A percentile compares a stretch with the other conserved stretches of the same genome.
These are phyloP conservation scores for Russula abietina DNA, from an alignment of 768 basidiomycete genomes.

Conservation along the genomic window DNA sequence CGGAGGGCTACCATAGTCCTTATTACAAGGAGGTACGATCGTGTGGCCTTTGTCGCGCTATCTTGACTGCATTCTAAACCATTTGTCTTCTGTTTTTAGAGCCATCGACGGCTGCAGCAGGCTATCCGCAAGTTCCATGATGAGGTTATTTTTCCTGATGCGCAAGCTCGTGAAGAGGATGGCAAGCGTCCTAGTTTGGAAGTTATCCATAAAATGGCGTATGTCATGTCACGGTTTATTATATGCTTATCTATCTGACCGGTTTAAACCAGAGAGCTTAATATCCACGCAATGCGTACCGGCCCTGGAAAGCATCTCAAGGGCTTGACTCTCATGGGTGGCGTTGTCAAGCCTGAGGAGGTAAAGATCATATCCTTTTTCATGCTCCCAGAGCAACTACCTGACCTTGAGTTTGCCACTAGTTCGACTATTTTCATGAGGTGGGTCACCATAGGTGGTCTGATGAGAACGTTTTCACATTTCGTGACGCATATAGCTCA, in stretches of 20 bases:
- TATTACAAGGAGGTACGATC: slow-evolving; percentile 64
- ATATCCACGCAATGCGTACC: slow-evolving; percentile 85
- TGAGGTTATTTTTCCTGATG: slow-evolving; percentile 50
- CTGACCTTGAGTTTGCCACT: slow-evolving; percentile 14
- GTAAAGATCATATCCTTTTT: slow-evolving; percentile 35
- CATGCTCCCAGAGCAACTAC: background rate
- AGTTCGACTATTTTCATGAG: slow-evolving; percentile 87
- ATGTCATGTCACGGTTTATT: slow-evolving; percentile 22
- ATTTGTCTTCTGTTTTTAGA: slow-evolving; percentile 34
- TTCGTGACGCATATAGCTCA: slow-evolving; percentile 33
- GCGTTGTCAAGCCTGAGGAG: slow-evolving; percentile 70
- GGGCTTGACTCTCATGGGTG: slow-evolving; percentile 69
- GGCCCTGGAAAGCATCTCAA: slow-evolving; percentile 87
- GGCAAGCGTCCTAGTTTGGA: slow-evolving; percentile 80
- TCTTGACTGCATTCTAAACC: background rate
- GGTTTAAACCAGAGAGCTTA: slow-evolving; percentile 43
- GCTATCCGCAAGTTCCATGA: slow-evolving; percentile 63
- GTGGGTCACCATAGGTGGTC: slow-evolving; percentile 29
- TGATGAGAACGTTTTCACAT: slow-evolving; percentile 1
- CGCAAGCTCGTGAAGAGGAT: slow-evolving; percentile 67
- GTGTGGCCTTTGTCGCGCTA: background rate
- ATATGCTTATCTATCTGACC: background rate
- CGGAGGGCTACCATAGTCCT: slow-evolving; percentile 61
- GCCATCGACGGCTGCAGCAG: slow-evolving; percentile 54
- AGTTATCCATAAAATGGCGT: slow-evolving; percentile 83